phyloP scores from a whole-genome alignment of 768 basidiomycete genomes.

The Termitomyces sp. region DNA sequence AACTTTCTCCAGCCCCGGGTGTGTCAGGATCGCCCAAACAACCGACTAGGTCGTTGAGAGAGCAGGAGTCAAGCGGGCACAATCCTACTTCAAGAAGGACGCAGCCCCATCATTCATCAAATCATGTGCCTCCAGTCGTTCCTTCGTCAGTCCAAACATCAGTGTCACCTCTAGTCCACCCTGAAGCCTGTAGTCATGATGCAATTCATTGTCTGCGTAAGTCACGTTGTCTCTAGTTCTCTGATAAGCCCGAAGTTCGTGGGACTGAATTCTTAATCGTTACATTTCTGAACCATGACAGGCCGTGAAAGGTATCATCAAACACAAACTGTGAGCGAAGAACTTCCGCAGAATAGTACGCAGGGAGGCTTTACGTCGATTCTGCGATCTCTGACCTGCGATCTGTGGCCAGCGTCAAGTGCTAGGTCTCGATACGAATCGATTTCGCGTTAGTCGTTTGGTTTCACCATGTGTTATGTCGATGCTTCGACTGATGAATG shows the following conservation, averaged over 20 bases:
- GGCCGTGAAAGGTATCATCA: slow-evolving; percentile 12
- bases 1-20: neutral
- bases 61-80: slow-evolving; percentile 7
- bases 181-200: slow-evolving; percentile 6
- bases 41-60: slow-evolving; percentile 6
- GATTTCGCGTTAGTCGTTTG: neutral
- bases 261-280: slow-evolving; percentile 7
- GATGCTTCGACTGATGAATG: neutral
- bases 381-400: slow-evolving; percentile 15
- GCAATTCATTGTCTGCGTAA: slow-evolving; percentile 7
- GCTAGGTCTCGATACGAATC: slow-evolving; percentile 5
- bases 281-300: slow-evolving; percentile 3
- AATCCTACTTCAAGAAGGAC: neutral
- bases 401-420: slow-evolving; percentile 15
- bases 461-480: neutral
- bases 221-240: slow-evolving; percentile 2
- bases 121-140: neutral
- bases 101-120: neutral
- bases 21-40: neutral
- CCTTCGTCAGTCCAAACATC: neutral
- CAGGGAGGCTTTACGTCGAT: slow-evolving; percentile 11
- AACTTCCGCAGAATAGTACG: slow-evolving; percentile 16
- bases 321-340: slow-evolving; percentile 7
- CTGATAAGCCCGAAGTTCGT: slow-evolving; percentile 1
- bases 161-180: slow-evolving; percentile 1